Percentiles rank a stretch among this genome's conserved stretches.
phyloP scores from a whole-genome alignment of 2,329 filamentous ascomycete species.

The Thyridium curvatum region DNA sequence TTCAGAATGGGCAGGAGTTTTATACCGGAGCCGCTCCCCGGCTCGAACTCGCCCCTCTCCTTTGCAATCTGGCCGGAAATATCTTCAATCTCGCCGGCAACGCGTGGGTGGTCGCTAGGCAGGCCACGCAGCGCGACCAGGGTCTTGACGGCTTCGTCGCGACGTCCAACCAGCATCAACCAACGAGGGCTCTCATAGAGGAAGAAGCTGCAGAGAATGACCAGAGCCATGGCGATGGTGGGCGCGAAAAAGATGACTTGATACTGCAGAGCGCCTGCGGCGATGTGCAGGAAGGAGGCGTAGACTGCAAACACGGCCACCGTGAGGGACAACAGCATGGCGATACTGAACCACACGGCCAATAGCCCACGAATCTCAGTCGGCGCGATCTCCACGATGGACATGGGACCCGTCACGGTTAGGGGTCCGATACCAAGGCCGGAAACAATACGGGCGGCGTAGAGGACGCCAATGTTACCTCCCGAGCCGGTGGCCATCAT shows the following conservation, averaged over 20 bases:
- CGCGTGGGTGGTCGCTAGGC: constrained; percentile 18
- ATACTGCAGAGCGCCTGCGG: constrained; percentile 14
- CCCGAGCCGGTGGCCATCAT: constrained; percentile 21
- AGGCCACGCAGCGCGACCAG: constrained; percentile 22
- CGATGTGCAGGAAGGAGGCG: constrained; percentile 22
- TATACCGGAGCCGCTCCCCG: not conserved
- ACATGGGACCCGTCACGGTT: constrained; percentile 28
- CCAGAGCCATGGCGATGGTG: constrained; percentile 18
- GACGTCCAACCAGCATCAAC: constrained; percentile 18
- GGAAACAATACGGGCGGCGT: constrained; percentile 26
- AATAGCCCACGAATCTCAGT: not conserved
- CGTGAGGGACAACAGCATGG: constrained; percentile 25
- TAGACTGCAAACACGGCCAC: constrained; percentile 25
- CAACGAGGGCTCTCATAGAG: constrained; percentile 25
- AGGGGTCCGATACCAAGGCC: constrained; percentile 30
- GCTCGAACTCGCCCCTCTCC: constrained; percentile 1
- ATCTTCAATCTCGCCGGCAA: constrained; percentile 16
- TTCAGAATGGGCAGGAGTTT: constrained; percentile 10
- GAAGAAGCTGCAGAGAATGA: constrained; percentile 21
- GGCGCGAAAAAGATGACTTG: constrained; percentile 23
- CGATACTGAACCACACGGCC: constrained; percentile 10
- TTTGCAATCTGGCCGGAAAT: not conserved
- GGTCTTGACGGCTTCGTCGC: constrained; percentile 18
- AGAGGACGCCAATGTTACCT: constrained; percentile 20
- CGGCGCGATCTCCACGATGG: constrained; percentile 31